A percentile compares a stretch with the other conserved stretches of the same genome.
These are phyloP conservation scores for Torrubiella hemipterigena DNA, from an alignment of 2,329 filamentous ascomycete species.

Conservation along the genomic window DNA sequence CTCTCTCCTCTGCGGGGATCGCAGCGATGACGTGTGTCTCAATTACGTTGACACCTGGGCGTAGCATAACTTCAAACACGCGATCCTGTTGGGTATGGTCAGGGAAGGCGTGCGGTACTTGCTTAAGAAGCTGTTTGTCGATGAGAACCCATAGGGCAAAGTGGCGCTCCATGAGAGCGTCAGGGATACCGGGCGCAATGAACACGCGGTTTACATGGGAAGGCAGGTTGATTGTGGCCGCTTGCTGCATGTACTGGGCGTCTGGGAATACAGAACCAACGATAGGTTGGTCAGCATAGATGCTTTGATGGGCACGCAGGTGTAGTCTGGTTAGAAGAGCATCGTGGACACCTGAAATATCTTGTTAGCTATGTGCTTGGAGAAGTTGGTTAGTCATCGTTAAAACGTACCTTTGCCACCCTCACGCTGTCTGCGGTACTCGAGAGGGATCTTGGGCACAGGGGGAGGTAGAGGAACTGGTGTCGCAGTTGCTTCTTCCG, in stretches of 20 bases:
- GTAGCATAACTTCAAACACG: slow-evolving; percentile 64
- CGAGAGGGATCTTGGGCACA: slow-evolving; percentile 15
- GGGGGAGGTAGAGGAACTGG: slow-evolving; percentile 8
- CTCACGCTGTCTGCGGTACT: slow-evolving; percentile 19
- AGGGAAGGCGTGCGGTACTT: slow-evolving; percentile 31
- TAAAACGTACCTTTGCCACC: background rate
- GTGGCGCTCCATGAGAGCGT: slow-evolving; percentile 51
- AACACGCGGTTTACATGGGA: slow-evolving; percentile 58
- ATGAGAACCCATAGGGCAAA: slow-evolving; percentile 67
- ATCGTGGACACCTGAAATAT: slow-evolving; percentile 34
- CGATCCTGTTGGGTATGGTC: slow-evolving; percentile 48
- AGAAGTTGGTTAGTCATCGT: background rate
- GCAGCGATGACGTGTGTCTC: slow-evolving; percentile 69
- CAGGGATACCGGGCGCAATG: slow-evolving; percentile 53
- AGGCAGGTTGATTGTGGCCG: slow-evolving; percentile 59
- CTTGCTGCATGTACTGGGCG: slow-evolving; percentile 55
- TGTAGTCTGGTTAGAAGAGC: slow-evolving; percentile 57
- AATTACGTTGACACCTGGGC: slow-evolving; percentile 63
- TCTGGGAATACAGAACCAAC: slow-evolving; percentile 54
- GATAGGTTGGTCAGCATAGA: slow-evolving; percentile 50
- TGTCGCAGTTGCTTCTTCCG: slow-evolving; percentile 7
- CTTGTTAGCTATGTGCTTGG: slow-evolving; percentile 11
- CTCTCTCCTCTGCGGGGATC: slow-evolving; percentile 46
- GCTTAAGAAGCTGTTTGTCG: slow-evolving; percentile 51
- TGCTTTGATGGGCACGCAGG: slow-evolving; percentile 54